These are phyloP conservation scores for Nicotiana rustica DNA, from an alignment of 305 asterid genomes.

Conservation along the genomic window DNA sequence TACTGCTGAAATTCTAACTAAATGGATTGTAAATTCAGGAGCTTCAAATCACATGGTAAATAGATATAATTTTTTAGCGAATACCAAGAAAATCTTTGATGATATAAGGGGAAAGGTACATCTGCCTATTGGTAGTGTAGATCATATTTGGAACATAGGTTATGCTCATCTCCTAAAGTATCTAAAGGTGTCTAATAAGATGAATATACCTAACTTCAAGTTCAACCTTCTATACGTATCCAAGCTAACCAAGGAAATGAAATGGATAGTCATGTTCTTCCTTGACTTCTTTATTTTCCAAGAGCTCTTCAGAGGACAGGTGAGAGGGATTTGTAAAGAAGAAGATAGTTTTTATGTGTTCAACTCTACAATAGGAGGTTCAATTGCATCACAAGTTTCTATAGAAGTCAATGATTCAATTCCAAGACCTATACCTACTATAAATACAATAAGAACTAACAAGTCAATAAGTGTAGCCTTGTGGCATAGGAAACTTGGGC, in stretches of 20 bases:
- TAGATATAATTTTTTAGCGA: background rate
- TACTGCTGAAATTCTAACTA: background rate
- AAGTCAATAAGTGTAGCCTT: no score
- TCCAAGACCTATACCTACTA: no score
- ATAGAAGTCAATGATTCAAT: no score
- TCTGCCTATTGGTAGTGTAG: background rate
- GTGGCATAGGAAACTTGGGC: no score
- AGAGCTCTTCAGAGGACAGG: background rate
- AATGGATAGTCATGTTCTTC: background rate
- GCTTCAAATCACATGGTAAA: background rate
- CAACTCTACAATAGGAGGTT: background rate
- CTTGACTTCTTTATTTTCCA: background rate
- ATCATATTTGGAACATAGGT: background rate
- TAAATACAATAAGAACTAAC: no score
- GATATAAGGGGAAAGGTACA: background rate
- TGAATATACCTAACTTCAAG: background rate
- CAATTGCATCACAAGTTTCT: no score
- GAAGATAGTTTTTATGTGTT: background rate
- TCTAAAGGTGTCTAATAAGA: background rate
- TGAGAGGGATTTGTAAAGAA: background rate
- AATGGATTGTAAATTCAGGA: background rate
- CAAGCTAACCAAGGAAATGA: background rate
- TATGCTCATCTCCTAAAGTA: background rate
- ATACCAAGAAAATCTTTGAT: background rate
- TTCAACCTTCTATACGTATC: background rate